Evolutionary conservation across 2,329 filamentous ascomycete genomes (phyloP), one percentile per base, ranked within the genome.

Genomic region (Phaeophleospora eucalypticola): DNA sequence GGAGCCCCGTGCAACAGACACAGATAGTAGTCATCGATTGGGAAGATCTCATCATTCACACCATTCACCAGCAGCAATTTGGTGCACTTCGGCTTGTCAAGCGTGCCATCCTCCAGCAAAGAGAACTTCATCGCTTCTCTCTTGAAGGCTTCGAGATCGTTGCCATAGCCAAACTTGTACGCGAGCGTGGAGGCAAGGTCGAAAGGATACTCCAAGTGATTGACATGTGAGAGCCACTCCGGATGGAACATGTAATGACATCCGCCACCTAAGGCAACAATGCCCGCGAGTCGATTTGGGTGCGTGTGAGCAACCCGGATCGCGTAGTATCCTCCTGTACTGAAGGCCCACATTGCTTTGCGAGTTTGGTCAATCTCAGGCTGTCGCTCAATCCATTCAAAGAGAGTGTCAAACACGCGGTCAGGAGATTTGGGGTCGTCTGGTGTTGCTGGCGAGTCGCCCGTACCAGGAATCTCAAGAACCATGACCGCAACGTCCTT

Each of bases 21-120:
- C 34, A 81, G 61, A 53, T 78, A 77, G 46, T 78, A 76, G 55
- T 82, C 79, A 55, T 82, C 79, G 37, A 82, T 77, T 0, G 79
- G 79, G 62, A 82, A 82, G 39, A 82, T 80, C 66, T 80, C 78
- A 57, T 82, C 79, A 21, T 77, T 71, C 1, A 73, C 76, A 0
- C 79, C 75, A 54, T 82, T 82, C 7, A 82, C 78, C 4, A 82
- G 65, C 32, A 82, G 58, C 43, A 81, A 58, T 21, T 71, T 66
- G 18, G 73, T 65, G 46, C 77, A 80, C 4, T 66, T 60, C 0
- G 68, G 68, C 51, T 66, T 71, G 45, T 79, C 71, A 27, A 82
- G 64, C 18, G 78, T 79, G 4, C 78, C 78, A 43, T 78, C 74
- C 9, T 72, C 69, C 2, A 82, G 60, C 9, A 82, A 63, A 10